Conservation (phyloP, 768 basidiomycete genomes). For the Lentinula detonsa region DNA sequence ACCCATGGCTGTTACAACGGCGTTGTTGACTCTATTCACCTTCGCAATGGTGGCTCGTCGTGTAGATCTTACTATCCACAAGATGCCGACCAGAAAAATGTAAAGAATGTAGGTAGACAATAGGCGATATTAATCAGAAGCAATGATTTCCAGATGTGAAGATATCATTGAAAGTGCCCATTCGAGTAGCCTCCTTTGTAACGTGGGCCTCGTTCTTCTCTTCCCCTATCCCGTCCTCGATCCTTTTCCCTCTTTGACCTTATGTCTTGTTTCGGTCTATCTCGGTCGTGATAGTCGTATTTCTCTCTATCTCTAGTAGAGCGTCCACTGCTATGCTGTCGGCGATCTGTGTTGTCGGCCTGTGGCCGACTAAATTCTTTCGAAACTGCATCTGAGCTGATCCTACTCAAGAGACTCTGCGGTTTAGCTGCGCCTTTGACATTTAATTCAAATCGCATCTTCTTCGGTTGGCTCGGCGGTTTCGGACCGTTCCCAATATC, state of each 20-base stretch:
- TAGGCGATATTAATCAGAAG: background rate
- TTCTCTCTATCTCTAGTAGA: slow-evolving; percentile 14
- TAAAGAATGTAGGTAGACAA: slow-evolving; percentile 16
- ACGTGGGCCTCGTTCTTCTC: slow-evolving; percentile 16
- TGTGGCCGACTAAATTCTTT: background rate
- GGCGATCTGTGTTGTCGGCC: background rate
- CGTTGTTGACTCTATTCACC: slow-evolving; percentile 62
- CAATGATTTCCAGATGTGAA: background rate
- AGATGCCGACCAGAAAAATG: slow-evolving; percentile 24
- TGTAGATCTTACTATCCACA: slow-evolving; percentile 43
- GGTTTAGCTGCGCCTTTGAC: background rate
- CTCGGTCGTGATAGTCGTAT: slow-evolving; percentile 8
- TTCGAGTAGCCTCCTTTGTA: slow-evolving; percentile 24
- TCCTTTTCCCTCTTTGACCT: slow-evolving; percentile 12
- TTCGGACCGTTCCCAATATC: background rate
- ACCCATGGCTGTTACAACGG: slow-evolving; percentile 70
- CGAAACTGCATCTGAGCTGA: background rate
- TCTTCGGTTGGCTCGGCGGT: slow-evolving; percentile 18
- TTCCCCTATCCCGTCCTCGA: slow-evolving; percentile 15
- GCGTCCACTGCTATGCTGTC: slow-evolving; percentile 11
- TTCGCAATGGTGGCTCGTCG: slow-evolving; percentile 37
- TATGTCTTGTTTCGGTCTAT: slow-evolving; percentile 11
- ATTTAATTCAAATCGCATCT: slow-evolving; percentile 18
- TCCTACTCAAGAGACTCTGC: background rate
- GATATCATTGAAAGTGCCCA: background rate